Base-by-base conservation (phyloP, 75 land plant genomes). In the Picea glauca region DNA sequence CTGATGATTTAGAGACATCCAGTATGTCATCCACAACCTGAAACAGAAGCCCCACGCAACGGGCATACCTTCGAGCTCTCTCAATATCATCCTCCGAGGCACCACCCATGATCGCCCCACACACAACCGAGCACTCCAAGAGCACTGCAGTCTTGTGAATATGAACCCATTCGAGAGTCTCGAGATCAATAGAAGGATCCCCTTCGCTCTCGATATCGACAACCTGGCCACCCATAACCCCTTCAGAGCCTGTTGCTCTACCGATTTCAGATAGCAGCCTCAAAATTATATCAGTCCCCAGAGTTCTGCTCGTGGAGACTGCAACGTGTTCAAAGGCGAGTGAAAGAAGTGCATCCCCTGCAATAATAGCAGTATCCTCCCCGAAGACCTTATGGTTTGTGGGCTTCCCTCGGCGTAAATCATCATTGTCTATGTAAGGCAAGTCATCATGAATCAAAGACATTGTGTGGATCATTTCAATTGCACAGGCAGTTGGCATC, bases 381-480 rank as follows among this genome's bases (percentile, higher is more conserved):
- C 80, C 85, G 66, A 78, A 91, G 1, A 18, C 78, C 67, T 81
- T 82, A 30, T 86, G 80, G 58, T 32, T 72, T 20, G 74, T 74
- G 58, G 84, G 78, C 63, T 72, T 70, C 12, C 92, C 92, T 61
- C 76, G 59, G 32, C 92, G 86, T 50, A 89, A 73, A 72, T 81
- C 91, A 73, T 89, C 91, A 76, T 90, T 81, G 81, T 90, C 92
- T 86, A 90, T 89, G 77, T 87, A 90, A 5, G 92, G 95, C n/a
- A 91, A 86, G 81, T 85, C 81, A 63, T 88, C 91, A 65, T 91
- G 95, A 35, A 83, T 81, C 32, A 66, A 77, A 12, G 84, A 30
- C 75, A 86, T 92, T 50, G 93, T 90, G 75, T 87, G 86, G 40
- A 89, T 79, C 89, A 91, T 82, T 62, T 91, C 93, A 58, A 92